A percentile compares a stretch with the other conserved stretches of the same genome.
Evolutionary conservation across 2,329 filamentous ascomycete species (phyloP).

Genomic region (Colletotrichum sublineola): DNA sequence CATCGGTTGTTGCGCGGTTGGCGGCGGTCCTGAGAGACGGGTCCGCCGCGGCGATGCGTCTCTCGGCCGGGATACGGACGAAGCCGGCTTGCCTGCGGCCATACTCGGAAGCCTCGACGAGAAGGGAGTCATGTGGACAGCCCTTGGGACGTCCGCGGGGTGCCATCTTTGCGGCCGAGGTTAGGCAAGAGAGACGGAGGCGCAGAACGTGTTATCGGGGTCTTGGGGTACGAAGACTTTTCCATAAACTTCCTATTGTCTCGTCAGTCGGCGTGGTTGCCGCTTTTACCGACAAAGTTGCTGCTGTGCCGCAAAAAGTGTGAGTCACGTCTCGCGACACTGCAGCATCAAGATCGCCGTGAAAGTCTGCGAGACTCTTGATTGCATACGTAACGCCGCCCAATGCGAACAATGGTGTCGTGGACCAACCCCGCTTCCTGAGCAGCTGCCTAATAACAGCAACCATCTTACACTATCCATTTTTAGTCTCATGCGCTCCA

Average conservation of each 20-base stretch:
- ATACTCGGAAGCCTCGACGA: slow-evolving; percentile 19
- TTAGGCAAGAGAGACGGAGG: background rate
- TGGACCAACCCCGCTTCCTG: slow-evolving; percentile 21
- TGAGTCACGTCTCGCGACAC: background rate
- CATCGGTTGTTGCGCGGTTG: slow-evolving; percentile 26
- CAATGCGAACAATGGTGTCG: background rate
- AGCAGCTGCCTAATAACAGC: slow-evolving; percentile 27
- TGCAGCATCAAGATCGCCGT: background rate
- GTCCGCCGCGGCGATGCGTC: slow-evolving; percentile 49
- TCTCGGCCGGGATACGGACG: slow-evolving; percentile 46
- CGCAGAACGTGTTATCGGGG: background rate
- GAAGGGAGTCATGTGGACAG: slow-evolving; percentile 24
- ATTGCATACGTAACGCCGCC: background rate
- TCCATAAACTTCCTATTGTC: background rate
- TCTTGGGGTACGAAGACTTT: background rate
- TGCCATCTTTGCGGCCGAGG: slow-evolving; percentile 4
- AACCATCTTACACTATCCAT: background rate
- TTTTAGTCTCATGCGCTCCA: background rate
- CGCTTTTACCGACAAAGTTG: background rate
- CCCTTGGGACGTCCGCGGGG: slow-evolving; percentile 14
- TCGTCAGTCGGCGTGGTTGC: background rate
- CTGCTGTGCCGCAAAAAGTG: background rate
- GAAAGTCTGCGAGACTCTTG: background rate
- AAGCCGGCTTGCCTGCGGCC: slow-evolving; percentile 45
- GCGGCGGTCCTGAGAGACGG: slow-evolving; percentile 45